phyloP scores from a whole-genome alignment of 768 basidiomycete species.

The Auriscalpium vulgare region DNA sequence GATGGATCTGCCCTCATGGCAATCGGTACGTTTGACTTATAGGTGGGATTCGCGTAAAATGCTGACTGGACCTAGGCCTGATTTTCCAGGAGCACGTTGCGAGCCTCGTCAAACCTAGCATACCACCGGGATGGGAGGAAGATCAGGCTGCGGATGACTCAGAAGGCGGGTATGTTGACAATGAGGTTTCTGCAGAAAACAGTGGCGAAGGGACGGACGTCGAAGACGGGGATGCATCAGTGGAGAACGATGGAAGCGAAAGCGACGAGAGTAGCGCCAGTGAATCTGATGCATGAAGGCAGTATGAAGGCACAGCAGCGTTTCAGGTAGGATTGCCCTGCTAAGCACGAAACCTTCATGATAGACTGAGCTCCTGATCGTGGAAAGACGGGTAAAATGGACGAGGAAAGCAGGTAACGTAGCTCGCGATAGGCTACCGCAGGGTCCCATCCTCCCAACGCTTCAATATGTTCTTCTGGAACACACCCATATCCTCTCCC shows the following conservation, averaged over 20 bases:
- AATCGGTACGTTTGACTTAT: slow-evolving; percentile 40
- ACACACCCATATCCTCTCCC: slow-evolving; percentile 66
- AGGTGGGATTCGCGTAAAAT: background rate
- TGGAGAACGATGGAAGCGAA: too few relatives aligned
- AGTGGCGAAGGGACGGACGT: too few relatives aligned
- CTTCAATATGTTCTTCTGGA: slow-evolving; percentile 68
- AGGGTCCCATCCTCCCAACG: slow-evolving; percentile 82
- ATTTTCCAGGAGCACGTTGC: slow-evolving; percentile 60
- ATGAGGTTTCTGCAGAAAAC: too few relatives aligned
- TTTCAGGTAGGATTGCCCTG: too few relatives aligned
- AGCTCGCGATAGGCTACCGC: slow-evolving; percentile 12
- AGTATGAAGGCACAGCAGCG: too few relatives aligned
- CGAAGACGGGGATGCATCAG: too few relatives aligned
- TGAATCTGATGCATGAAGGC: too few relatives aligned
- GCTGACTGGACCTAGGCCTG: slow-evolving; percentile 38
- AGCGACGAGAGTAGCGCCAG: too few relatives aligned
- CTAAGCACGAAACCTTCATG: too few relatives aligned
- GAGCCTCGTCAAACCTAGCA: slow-evolving; percentile 29
- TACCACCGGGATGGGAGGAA: slow-evolving; percentile 42
- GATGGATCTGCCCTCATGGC: slow-evolving; percentile 70
- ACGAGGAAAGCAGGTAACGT: background rate
- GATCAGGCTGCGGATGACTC: slow-evolving; percentile 10
- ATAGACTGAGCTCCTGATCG: too few relatives aligned
- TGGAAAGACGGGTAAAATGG: too few relatives aligned
- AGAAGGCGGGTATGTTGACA: too few relatives aligned